Evolutionary conservation across 2,329 filamentous ascomycete species (phyloP).

Genomic region (Fusarium keratoplasticum): DNA sequence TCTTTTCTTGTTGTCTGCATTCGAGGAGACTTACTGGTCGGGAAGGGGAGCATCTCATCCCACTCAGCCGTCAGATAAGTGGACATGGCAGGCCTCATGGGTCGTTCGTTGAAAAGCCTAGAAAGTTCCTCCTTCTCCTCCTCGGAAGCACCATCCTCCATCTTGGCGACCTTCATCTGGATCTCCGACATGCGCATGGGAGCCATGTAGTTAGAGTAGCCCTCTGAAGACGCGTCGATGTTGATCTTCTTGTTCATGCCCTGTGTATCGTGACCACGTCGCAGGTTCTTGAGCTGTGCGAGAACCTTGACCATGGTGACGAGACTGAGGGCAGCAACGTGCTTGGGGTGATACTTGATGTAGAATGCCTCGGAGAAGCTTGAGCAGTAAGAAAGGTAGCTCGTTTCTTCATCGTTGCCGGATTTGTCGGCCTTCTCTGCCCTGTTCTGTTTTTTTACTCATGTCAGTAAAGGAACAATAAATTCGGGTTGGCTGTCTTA

Average conservation of each 20-base stretch:
- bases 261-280: conserved; percentile 25
- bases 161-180: conserved; percentile 6
- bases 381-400: conserved; percentile 1
- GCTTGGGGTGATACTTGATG: conserved; percentile 18
- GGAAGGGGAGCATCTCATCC: conserved; percentile 41
- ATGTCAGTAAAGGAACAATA: neutral
- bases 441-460: neutral
- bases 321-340: conserved; percentile 16
- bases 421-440: neutral
- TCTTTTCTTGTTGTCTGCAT: neutral
- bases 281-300: conserved; percentile 27
- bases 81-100: conserved; percentile 13
- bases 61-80: conserved; percentile 36
- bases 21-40: conserved; percentile 13
- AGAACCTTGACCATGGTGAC: conserved; percentile 32
- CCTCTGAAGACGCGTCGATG: conserved; percentile 15
- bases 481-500: neutral
- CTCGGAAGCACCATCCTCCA: neutral
- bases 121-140: conserved; percentile 6
- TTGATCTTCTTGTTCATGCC: conserved; percentile 29
- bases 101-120: neutral
- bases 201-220: conserved; percentile 40
- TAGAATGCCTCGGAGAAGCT: conserved; percentile 36
- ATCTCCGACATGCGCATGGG: conserved; percentile 29
- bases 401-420: neutral